Base-by-base conservation (phyloP, 441 rosid species). In the Geranium incanum region DNA sequence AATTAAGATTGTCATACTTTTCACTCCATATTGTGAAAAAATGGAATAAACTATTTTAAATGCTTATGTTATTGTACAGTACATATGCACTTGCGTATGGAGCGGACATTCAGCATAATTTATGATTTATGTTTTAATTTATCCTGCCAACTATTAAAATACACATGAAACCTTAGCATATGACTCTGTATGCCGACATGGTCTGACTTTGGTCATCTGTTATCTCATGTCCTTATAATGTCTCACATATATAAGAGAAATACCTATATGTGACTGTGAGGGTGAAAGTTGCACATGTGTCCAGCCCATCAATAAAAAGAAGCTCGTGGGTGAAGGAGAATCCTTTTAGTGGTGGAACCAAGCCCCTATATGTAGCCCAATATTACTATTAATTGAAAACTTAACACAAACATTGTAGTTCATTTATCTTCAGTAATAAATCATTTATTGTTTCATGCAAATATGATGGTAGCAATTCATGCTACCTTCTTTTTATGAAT, bases 1-100 rank as follows among this genome's bases (percentile, higher is more conserved):
- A 73, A 60, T 69, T 66, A 7, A 16, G 19, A 8, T 71, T 15
- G 45, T 62, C 45, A 5, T 71, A 63, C 36, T 6, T 1, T 38
- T 36, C 37, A 65, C n/a, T 11, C 15, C 13, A 23, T 1, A 23
- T 33, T 65, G 38, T 9, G 21, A 21, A 21, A 21, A 21, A 21
- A 21, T 21, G 21, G 21, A 21, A 8, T 2, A 18, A 21, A 23
- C 4, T 28, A 11, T 50, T 28, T 28, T 28, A 28, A 28, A 28
- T 28, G 33, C 33, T 28, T 28, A 28, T 28, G 33, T 28, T 28
- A 28, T 28, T 28, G 33, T 28, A 28, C 33, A 28, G 33, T 28
- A 28, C 33, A 2, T 28, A 28, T 28, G 5, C 5, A 13, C n/a
- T 15, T 50, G 59, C 12, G 15, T 50, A 13, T 50, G 18, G 59